Evolutionary conservation across 495 filamentous ascomycete species (phyloP).

Genomic region (Echria macrotheca): DNA sequence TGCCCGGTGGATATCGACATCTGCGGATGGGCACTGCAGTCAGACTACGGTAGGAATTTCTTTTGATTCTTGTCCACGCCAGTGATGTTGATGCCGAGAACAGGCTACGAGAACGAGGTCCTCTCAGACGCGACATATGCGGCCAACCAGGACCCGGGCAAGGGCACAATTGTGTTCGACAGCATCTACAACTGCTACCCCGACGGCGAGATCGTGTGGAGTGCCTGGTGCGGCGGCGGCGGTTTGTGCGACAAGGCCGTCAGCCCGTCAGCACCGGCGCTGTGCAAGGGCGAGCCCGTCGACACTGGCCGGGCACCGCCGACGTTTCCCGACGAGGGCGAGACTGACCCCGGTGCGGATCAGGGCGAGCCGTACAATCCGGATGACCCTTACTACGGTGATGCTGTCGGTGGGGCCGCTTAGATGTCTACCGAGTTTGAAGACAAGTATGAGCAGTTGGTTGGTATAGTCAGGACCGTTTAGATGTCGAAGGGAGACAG

Average conservation of each 20-base stretch:
- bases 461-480: too few species aligned
- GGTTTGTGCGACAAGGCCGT: slow-evolving; percentile 5
- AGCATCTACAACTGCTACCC: slow-evolving; percentile 16
- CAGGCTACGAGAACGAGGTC: slow-evolving; percentile 11
- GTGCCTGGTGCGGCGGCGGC: slow-evolving; percentile 12
- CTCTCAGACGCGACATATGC: slow-evolving; percentile 4
- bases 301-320: slow-evolving; percentile 4
- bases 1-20: slow-evolving; percentile 8
- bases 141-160: slow-evolving; percentile 6
- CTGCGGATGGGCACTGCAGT: slow-evolving; percentile 12
- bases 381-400: neutral
- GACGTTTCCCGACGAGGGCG: neutral
- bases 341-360: neutral
- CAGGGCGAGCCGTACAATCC: neutral
- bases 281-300: slow-evolving; percentile 12
- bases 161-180: slow-evolving; percentile 9
- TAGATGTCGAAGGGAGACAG: too few species aligned
- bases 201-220: slow-evolving; percentile 13
- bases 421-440: too few species aligned
- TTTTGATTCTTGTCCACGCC: too few species aligned
- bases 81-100: neutral
- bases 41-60: slow-evolving; percentile 6
- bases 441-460: too few species aligned
- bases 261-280: neutral
- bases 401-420: too few species aligned